Evolutionary conservation across 805 yeast genomes (phyloP), one percentile per base, ranked within the genome.

Genomic region (Kodamaea leandrae): DNA sequence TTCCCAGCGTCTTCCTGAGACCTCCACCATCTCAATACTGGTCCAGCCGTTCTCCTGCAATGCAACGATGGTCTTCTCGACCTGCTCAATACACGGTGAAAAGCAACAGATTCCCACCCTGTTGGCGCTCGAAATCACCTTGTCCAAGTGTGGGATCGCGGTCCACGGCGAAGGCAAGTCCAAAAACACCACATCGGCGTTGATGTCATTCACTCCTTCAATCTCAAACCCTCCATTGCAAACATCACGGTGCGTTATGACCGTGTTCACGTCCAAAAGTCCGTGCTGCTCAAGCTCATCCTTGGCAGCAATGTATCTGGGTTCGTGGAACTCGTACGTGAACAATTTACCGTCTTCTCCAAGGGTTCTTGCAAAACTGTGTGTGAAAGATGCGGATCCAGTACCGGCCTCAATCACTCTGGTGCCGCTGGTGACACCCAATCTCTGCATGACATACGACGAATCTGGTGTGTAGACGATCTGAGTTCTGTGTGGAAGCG

Each of bases 131-230:
- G 84, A 65, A 12, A 86, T 72, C 1, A 85, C 95, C 23, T 55
- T 51, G 9, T 71, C 64, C 34, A 91, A 64, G 61, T 84, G 83
- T 5, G 88, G 87, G 39, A 93, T 84, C 4, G 99, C 99, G 26
- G 80, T 80, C 97, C 98, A 91, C 6, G 99, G 99, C 4, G 96
- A 82, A 3, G 99, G 99, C 36, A 93, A 72, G 59, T 93, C 99
- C 47, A 93, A 71, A 55, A 93, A 93, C 0, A 93, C 78, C 2
- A 83, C 81, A 42, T 82, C 82, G 0, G 89, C 95, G 29, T 74
- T 63, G n/a, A 83, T 50, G 14, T 39, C 52, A 4, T 69, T 68
- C 1, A 66, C 63, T 3, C 35, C 54, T 4, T 61, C 66, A 21
- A 83, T 68, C 24, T 70, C 74, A 59, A 93, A 93, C 1, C 98